Base-by-base conservation (phyloP, 495 filamentous ascomycete genomes). In the Trypethelium eluteriae region DNA sequence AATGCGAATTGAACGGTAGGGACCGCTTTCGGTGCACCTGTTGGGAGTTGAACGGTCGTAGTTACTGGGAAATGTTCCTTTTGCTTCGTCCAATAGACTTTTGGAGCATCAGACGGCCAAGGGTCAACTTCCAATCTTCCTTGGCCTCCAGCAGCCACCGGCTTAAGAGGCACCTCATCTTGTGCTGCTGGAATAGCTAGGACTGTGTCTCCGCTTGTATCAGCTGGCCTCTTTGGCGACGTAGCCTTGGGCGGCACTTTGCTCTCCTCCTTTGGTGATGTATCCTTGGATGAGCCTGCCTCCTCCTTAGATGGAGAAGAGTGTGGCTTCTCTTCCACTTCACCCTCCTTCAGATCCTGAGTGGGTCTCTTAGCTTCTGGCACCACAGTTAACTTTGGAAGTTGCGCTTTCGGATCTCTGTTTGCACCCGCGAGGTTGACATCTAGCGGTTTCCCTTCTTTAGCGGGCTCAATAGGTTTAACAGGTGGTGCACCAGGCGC, bases 11-110 rank as follows among this genome's bases (percentile, higher is more conserved):
- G 95, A 39, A 98, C 85, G 70, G 81, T 82, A 2, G 90, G 90
- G 25, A 97, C 87, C 0, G 79, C 36, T 72, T 86, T 87, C 2
- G 89, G 80, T 38, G 80, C 80, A 38, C 85, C 88, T 32, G 85
- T 86, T 12, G 94, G 94, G 25, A 98, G 81, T 56, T 79, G 80
- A 71, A 95, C 92, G 63, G 95, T 73, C 18, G 87, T 84, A 64
- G 72, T 46, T 16, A 74, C 56, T 3, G 74, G 74, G 56, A 68
- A 76, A 39, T 73, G 68, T 49, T 75, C 72, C 16, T 66, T 59
- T 47, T 50, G 66, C 53, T 69, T 64, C 59, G 35, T 38, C 71
- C 73, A 73, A 49, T 70, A 50, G 41, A 62, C 63, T 14, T 14
- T 38, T 25, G 44, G 18, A 7, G 38, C 18, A 34, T 39, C 36